Evolutionary conservation across 164 flowering plant species (phyloP), one percentile per base, ranked within the genome.

Genomic region (Vitis cinerea): DNA sequence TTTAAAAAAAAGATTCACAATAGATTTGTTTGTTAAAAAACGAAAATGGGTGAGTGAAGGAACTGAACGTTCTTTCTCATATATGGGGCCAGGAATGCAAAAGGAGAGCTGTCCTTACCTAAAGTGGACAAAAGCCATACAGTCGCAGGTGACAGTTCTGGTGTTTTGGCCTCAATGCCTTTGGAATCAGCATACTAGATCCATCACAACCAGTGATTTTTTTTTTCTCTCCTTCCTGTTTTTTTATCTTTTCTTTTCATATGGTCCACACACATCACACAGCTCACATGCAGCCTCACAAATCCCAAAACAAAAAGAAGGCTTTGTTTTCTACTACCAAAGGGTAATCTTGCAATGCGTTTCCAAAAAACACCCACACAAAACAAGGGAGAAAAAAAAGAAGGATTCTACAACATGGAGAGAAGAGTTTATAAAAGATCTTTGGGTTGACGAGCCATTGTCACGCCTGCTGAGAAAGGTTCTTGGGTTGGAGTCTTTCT

Each of bases 21-120:
- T 37, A 37, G 44, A 4, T 37, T 37, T 37, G 44, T 4, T 4
- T 37, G 44, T 37, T 3, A 6, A 37, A 37, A 37, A 37, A 37
- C 44, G 44, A 37, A 37, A 37, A 37, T 4, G 44, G 44, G 44
- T 3, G 53, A 48, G 8, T 17, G 63, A 64, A 69, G 67, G 65
- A 73, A 69, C 62, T 73, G 81, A 74, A 71, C 73, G 75, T 68
- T 74, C 81, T 71, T 53, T 66, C 61, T 63, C 16, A 37, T 0
- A 31, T 37, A 11, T 63, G n/a, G 69, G 59, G 70, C 63, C 64
- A 49, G 63, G 48, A 63, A 68, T 27, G 29, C 55, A 54, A 55
- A 44, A 65, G 67, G 60, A 53, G 63, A 23, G 50, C 29, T 56
- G 67, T 74, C 72, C 55, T 68, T 59, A 54, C 65, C 72, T 30